These are phyloP conservation scores for Silene conica DNA, from an alignment of 148 eudicot species.

Conservation along the genomic window DNA sequence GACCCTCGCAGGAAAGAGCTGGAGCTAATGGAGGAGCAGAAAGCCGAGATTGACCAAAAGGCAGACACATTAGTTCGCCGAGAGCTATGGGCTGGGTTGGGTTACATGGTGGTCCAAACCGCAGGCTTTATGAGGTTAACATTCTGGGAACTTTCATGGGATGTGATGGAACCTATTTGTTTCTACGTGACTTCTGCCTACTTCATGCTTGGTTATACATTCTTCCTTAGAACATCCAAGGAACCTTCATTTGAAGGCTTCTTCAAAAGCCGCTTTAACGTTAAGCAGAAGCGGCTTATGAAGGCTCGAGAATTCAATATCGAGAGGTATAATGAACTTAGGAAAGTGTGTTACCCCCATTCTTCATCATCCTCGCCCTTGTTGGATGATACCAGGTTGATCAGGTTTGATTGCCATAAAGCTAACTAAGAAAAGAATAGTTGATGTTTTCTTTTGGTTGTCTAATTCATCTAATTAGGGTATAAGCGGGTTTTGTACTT, in stretches of 20 bases:
- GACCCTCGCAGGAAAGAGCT: slow-evolving; percentile 52
- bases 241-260: slow-evolving; percentile 89
- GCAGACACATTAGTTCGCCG: slow-evolving; percentile 64
- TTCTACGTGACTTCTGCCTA: slow-evolving; percentile 80
- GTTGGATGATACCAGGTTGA: slow-evolving; percentile 19
- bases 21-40: slow-evolving; percentile 55
- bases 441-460: background rate
- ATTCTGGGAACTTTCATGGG: slow-evolving; percentile 97
- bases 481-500: background rate
- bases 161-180: slow-evolving; percentile 97
- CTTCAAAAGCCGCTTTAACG: slow-evolving; percentile 60
- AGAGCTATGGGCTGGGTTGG: slow-evolving; percentile 86
- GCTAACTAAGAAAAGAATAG: slow-evolving; percentile 6
- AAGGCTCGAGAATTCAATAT: slow-evolving; percentile 46
- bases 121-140: slow-evolving; percentile 87
- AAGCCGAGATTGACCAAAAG: slow-evolving; percentile 50
- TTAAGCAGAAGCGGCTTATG: slow-evolving; percentile 62
- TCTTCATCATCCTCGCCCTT: slow-evolving; percentile 5
- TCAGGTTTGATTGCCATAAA: slow-evolving; percentile 17
- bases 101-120: slow-evolving; percentile 66
- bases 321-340: slow-evolving; percentile 52
- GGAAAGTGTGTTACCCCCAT: slow-evolving; percentile 38
- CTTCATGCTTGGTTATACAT: slow-evolving; percentile 78
- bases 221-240: slow-evolving; percentile 74
- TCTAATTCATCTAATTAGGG: slow-evolving; percentile 12